These are phyloP conservation scores for Ustilago tritici DNA, from an alignment of 1,284 basidiomycete genomes.

Conservation along the genomic window DNA sequence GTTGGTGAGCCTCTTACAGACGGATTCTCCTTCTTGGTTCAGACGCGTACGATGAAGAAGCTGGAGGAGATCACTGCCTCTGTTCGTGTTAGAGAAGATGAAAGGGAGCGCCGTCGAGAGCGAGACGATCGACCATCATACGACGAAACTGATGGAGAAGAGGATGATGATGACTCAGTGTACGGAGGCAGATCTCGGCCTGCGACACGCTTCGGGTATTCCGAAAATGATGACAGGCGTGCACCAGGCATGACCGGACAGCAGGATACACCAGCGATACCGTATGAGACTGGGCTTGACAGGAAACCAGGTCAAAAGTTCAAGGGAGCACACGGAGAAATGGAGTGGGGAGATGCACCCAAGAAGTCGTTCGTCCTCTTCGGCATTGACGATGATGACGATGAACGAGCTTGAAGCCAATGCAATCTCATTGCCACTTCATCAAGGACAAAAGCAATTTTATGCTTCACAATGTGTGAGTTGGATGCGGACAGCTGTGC, in stretches of 20 bases:
- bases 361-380: conserved; percentile 52
- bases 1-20: conserved; percentile 53
- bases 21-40: conserved; percentile 47
- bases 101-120: neutral
- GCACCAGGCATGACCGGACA: neutral
- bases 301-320: conserved; percentile 34
- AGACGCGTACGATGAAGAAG: conserved; percentile 41
- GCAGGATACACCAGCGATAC: neutral
- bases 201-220: conserved; percentile 28
- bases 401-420: neutral
- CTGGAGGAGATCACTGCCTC: conserved; percentile 50
- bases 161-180: conserved; percentile 38
- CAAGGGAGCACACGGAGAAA: conserved; percentile 51
- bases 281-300: conserved; percentile 18
- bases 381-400: conserved; percentile 48
- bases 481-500: neutral
- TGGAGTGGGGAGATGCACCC: conserved; percentile 58
- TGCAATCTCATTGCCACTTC: neutral
- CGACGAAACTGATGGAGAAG: conserved; percentile 14
- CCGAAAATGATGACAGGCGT: neutral
- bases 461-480: neutral
- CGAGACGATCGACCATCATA: neutral
- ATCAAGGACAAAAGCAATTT: neutral
- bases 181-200: conserved; percentile 19
- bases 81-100: conserved; percentile 24